phyloP scores from a whole-genome alignment of 1,284 basidiomycete genomes.

The Ustilago trichophora region DNA sequence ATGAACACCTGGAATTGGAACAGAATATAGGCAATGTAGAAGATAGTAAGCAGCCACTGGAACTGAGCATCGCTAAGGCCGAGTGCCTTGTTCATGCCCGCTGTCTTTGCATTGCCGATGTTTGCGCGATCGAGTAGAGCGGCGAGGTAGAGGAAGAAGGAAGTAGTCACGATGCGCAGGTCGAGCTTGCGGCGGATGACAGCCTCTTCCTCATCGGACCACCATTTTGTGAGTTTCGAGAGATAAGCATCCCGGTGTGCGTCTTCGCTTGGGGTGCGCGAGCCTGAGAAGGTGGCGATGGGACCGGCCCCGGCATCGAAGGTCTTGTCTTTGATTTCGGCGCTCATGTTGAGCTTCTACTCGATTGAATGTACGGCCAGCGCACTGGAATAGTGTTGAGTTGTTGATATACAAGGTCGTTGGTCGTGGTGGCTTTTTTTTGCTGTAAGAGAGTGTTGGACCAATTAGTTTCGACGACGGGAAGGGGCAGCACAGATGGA shows the following conservation, averaged over 20 bases:
- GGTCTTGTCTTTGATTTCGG: conserved; percentile 1
- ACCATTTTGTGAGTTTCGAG: conserved; percentile 44
- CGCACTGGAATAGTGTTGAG: no score
- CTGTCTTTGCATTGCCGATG: conserved; percentile 57
- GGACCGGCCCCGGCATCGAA: background rate
- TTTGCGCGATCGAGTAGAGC: conserved; percentile 45
- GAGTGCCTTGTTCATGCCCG: conserved; percentile 51
- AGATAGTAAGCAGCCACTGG: conserved; percentile 59
- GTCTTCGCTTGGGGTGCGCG: background rate
- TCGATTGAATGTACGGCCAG: no score
- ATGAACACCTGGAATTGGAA: conserved; percentile 56
- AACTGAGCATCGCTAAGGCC: conserved; percentile 49
- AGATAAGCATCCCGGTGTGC: conserved; percentile 6
- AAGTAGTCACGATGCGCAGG: conserved; percentile 31
- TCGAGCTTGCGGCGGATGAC: conserved; percentile 48
- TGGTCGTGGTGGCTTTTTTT: no score
- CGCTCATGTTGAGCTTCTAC: conserved; percentile 7
- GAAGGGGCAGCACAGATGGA: no score
- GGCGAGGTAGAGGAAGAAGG: conserved; percentile 33
- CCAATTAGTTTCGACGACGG: no score
- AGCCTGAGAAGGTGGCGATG: background rate
- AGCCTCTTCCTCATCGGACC: conserved; percentile 51
- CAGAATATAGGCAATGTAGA: conserved; percentile 56
- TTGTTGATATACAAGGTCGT: no score
- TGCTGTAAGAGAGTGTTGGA: no score